Evolutionary conservation across 129 eudicot species (phyloP).

Genomic region (sunflower (Helianthus annuus)): DNA sequence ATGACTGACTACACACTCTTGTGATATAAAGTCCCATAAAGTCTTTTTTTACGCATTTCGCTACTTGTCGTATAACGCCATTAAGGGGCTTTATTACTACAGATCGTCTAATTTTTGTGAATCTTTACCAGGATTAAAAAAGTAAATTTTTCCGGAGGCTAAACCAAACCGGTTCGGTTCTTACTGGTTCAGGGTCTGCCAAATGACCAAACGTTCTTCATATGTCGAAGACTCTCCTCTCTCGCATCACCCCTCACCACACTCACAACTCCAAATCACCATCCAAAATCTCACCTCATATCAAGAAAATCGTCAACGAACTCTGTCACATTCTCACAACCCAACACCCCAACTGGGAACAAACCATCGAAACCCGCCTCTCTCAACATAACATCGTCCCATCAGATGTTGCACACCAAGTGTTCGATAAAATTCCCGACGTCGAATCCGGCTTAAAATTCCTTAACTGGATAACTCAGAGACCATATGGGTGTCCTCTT

Average conservation of each 20-base stretch:
- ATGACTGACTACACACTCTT: too few relatives aligned
- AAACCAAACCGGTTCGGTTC: too few relatives aligned
- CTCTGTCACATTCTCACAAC: constrained; percentile 54
- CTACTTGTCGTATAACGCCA: too few relatives aligned
- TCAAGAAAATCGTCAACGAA: constrained; percentile 49
- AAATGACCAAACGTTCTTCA: constrained; percentile 19
- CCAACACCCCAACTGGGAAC: constrained; percentile 61
- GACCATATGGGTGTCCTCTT: constrained; percentile 59
- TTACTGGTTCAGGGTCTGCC: too few relatives aligned
- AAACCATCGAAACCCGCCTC: constrained; percentile 54
- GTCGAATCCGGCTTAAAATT: constrained; percentile 47
- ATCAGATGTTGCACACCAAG: constrained; percentile 77
- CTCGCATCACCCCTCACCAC: constrained; percentile 69
- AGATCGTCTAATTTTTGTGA: too few relatives aligned
- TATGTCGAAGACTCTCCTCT: constrained; percentile 76
- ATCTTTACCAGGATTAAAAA: too few relatives aligned
- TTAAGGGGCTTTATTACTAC: too few relatives aligned
- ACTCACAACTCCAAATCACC: constrained; percentile 35
- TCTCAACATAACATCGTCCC: constrained; percentile 54
- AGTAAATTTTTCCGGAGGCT: too few relatives aligned
- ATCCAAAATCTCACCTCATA: constrained; percentile 19
- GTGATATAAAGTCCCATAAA: too few relatives aligned
- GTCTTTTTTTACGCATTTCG: too few relatives aligned
- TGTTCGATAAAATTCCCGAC: constrained; percentile 73
- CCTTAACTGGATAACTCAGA: constrained; percentile 53